Evolutionary conservation across 2,329 filamentous ascomycete genomes (phyloP), one percentile per base, ranked within the genome.

Genomic region (Diaporthe sp.): DNA sequence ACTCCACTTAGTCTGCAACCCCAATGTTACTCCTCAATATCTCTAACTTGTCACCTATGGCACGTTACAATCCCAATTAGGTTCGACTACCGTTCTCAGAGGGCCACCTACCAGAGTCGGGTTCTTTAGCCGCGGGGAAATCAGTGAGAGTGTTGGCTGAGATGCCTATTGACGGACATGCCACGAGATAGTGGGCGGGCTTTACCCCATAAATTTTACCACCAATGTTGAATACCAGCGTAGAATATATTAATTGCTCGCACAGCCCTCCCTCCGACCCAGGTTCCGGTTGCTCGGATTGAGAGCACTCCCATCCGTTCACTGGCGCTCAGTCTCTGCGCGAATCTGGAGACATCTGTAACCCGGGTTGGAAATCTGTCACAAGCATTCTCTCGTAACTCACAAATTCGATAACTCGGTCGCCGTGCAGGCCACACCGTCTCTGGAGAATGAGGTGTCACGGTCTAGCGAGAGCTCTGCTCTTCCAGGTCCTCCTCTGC

Each of bases 1-100:
- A 68, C 63, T 51, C 63, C 63, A 68, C 63, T 68, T 68, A 25
- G 47, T 68, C 63, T 68, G 63, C 31, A 68, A 53, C 63, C 63
- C 31, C 22, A 20, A 68, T 37, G 63, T 53, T 51, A 68, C 63
- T 68, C 31, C 44, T 51, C 31, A 37, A 20, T 53, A 39, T 53
- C 44, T 10, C 31, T 13, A 67, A 67, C 63, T 37, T 67, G 44
- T 67, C 63, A 67, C 63, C 4, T 67, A 67, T 67, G 63, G 63
- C 63, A 68, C 63, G 63, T 68, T 53, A 53, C 63, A 68, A 17
- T 68, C 63, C 47, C 31, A n/a, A 53, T 51, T 37, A 51, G 44
- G 63, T 53, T 68, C 28, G 47, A 37, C 31, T 51, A 51, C 63
- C 44, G 63, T 37, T 53, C 44, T 37, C 22, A 68, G 44, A 68